phyloP scores from a whole-genome alignment of 148 eudicot species.

The Cornus florida region DNA sequence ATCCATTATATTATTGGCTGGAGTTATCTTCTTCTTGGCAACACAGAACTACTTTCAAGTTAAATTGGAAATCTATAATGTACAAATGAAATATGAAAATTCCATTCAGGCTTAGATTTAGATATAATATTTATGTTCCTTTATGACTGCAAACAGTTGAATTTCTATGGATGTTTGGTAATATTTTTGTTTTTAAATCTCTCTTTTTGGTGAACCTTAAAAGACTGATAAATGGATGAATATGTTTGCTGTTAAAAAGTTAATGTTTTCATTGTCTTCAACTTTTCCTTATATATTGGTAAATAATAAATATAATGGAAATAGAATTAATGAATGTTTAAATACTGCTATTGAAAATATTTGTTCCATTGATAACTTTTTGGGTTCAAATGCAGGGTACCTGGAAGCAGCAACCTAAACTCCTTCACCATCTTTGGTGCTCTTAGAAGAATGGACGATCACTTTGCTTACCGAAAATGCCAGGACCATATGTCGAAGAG shows the following conservation, averaged over 20 bases:
- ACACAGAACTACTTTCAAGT: not conserved
- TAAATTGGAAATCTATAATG: constrained; percentile 10
- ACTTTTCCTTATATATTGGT: no score
- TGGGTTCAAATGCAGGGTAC: no score
- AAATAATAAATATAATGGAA: no score
- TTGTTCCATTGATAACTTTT: not conserved
- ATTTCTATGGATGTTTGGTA: not conserved
- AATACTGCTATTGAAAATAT: not conserved
- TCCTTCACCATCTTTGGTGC: not conserved
- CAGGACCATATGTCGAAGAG: not conserved
- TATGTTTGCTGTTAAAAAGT: no score
- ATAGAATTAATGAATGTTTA: no score
- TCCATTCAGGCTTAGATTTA: no score
- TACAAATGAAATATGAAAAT: not conserved
- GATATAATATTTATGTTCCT: no score
- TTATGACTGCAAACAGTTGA: no score
- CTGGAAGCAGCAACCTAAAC: not conserved
- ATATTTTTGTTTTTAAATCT: not conserved
- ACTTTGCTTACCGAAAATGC: not conserved
- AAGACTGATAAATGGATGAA: no score
- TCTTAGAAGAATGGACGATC: not conserved
- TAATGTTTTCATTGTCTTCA: no score
- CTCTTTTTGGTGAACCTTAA: not conserved
- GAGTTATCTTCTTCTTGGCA: not conserved
- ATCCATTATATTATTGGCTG: not conserved